Evolutionary conservation across 2,329 filamentous ascomycete species (phyloP).

Genomic region (Hymenoscyphus fraxineus): DNA sequence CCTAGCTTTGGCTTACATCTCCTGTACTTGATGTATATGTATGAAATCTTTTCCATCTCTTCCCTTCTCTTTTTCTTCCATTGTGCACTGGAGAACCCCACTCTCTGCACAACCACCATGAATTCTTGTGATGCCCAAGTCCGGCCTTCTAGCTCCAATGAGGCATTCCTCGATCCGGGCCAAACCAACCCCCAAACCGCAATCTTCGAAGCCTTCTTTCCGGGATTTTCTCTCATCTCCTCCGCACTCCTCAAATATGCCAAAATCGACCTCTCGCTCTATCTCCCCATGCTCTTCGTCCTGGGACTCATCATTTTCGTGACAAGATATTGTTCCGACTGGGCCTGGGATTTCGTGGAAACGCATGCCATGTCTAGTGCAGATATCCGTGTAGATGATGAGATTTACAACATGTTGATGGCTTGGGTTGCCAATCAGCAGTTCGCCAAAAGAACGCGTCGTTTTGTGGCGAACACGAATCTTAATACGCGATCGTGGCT

Average conservation of each 20-base stretch:
- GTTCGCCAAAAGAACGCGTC: slow-evolving; percentile 56
- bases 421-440: slow-evolving; percentile 61
- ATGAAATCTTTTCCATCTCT: not conserved
- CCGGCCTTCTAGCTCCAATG: slow-evolving; percentile 4
- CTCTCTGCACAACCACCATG: slow-evolving; percentile 3
- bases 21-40: not conserved
- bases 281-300: slow-evolving; percentile 55
- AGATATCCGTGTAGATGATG: slow-evolving; percentile 65
- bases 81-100: not conserved
- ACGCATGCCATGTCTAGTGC: slow-evolving; percentile 61
- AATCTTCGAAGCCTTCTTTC: slow-evolving; percentile 59
- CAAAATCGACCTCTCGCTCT: slow-evolving; percentile 58
- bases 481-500: slow-evolving; percentile 51
- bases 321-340: slow-evolving; percentile 50
- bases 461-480: slow-evolving; percentile 63
- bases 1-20: not conserved
- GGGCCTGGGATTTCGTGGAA: slow-evolving; percentile 46
- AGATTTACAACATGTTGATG: slow-evolving; percentile 71
- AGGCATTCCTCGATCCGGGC: not conserved
- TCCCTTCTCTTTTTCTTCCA: not conserved
- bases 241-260: slow-evolving; percentile 52
- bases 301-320: slow-evolving; percentile 47
- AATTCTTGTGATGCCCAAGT: slow-evolving; percentile 11
- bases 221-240: slow-evolving; percentile 59
- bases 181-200: slow-evolving; percentile 34